phyloP scores from a whole-genome alignment of 352 stramenopile genomes.

The Phytophthora brassicae region DNA sequence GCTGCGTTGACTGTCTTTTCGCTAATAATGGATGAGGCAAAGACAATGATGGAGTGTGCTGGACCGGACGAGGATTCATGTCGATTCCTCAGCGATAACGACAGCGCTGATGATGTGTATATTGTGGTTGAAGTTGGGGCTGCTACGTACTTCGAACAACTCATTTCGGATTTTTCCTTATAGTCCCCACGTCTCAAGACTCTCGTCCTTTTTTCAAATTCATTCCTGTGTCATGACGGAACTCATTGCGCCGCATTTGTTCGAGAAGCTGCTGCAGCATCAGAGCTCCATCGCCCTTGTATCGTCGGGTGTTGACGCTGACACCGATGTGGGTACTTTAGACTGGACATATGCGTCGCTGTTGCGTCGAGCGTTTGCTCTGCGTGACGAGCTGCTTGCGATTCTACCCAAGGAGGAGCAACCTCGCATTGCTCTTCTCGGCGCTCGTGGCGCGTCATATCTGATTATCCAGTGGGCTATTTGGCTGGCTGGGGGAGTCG shows the following conservation, averaged over 20 bases:
- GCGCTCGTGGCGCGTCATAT: slow-evolving; percentile 51
- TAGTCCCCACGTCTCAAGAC: background rate
- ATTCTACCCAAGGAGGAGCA: slow-evolving; percentile 19
- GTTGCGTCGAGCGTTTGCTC: slow-evolving; percentile 30
- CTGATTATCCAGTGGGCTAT: slow-evolving; percentile 74
- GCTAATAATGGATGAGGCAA: slow-evolving; percentile 3
- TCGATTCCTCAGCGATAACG: too few relatives aligned
- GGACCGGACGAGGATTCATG: too few relatives aligned
- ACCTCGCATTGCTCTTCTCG: slow-evolving; percentile 45
- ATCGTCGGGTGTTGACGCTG: background rate
- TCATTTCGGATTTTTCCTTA: slow-evolving; percentile 12
- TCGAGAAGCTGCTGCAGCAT: slow-evolving; percentile 34
- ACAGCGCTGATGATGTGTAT: slow-evolving; percentile 19
- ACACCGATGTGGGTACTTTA: slow-evolving; percentile 4
- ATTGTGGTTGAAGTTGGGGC: slow-evolving; percentile 3
- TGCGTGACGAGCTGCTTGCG: slow-evolving; percentile 35
- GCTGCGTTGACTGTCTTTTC: background rate
- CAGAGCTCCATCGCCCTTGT: slow-evolving; percentile 24
- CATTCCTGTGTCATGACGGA: background rate
- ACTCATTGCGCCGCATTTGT: slow-evolving; percentile 30
- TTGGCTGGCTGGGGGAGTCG: slow-evolving; percentile 68
- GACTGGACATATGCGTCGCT: slow-evolving; percentile 56
- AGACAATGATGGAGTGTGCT: too few relatives aligned
- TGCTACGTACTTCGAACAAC: background rate
- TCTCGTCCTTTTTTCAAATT: background rate